Evolutionary conservation across 2,329 filamentous ascomycete genomes (phyloP).

Genomic region (Colletotrichum kahawae): DNA sequence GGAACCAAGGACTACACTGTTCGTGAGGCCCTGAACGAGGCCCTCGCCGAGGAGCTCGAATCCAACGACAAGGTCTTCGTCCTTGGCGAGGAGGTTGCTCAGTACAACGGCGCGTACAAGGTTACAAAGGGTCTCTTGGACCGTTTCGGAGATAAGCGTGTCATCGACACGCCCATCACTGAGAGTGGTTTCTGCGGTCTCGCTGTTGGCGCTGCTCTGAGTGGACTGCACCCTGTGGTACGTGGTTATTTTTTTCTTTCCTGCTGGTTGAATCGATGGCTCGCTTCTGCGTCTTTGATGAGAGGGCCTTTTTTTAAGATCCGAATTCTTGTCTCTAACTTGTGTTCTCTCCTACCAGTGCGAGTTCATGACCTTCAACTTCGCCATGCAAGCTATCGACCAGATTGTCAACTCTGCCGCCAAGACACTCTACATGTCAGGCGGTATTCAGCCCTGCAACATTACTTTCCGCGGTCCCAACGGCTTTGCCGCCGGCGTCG

Average conservation of each 20-base stretch:
- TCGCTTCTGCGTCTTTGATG: background rate
- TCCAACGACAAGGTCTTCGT: conserved; percentile 93
- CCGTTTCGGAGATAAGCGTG: conserved; percentile 94
- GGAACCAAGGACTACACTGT: conserved; percentile 93
- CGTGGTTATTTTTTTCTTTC: conserved; percentile 43
- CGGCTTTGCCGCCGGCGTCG: conserved; percentile 95
- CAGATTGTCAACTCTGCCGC: conserved; percentile 99
- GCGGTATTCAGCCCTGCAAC: conserved; percentile 99
- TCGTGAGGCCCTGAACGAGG: conserved; percentile 96
- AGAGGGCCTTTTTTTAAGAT: background rate
- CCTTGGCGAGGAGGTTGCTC: conserved; percentile 96
- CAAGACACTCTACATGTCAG: conserved; percentile 99
- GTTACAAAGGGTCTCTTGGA: conserved; percentile 97
- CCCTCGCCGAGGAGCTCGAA: conserved; percentile 96
- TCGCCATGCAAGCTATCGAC: conserved; percentile 99
- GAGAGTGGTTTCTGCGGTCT: conserved; percentile 95
- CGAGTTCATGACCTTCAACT: conserved; percentile 99
- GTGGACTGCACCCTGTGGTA: conserved; percentile 92
- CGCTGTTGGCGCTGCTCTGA: conserved; percentile 91
- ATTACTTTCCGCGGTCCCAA: conserved; percentile 99
- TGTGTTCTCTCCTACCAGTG: conserved; percentile 58
- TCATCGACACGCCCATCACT: conserved; percentile 98
- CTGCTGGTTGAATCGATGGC: background rate
- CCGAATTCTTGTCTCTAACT: background rate
- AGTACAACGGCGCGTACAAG: conserved; percentile 99